Evolutionary conservation across 805 yeast genomes (phyloP), one percentile per base, ranked within the genome.

Genomic region (Tanozyma kutaoensis): DNA sequence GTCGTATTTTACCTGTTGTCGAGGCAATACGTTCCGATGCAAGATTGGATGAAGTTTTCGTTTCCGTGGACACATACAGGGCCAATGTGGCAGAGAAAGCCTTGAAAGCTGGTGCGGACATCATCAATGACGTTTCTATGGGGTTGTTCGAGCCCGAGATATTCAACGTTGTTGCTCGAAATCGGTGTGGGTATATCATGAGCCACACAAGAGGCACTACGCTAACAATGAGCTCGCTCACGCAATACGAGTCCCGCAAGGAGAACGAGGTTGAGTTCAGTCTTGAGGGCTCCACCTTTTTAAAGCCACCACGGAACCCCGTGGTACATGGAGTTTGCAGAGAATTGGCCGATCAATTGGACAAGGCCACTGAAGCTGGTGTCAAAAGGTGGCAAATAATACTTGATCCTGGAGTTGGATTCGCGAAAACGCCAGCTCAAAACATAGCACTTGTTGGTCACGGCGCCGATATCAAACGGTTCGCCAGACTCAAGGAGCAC

Each of bases 401-500:
- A 12, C 43, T 85, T 4, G 99, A 91, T 46, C 98, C 99, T 1
- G 98, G 98, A 2, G 53, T 91, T 23, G 98, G 99, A 2, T 91
- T 91, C 52, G 96, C 97, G n/a, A 91, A 91, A 48, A 66, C 63
- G 28, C 40, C 65, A n/a, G 37, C 46, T 6, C 94, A 86, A 43
- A 88, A 86, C 47, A 37, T 86, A 18, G 62, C 63, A 14, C 40
- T 84, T 1, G 62, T 91, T 16, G 65, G 71, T 33, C 60, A 69
- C 62, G 33, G 67, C 51, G 26, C 39, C 34, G 17, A 48, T 58
- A 40, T 60, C 41, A 75, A 75, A 43, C 50, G 55, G 17, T 76
- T 72, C 39, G 54, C 72, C 1, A 32, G 36, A 28, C 21, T 20
- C 12, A 17, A 14, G 28, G 36, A 15, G 26, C 33, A 12, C 42